phyloP scores from a whole-genome alignment of 1,284 basidiomycete genomes.

The Ceratobasidium sp. region DNA sequence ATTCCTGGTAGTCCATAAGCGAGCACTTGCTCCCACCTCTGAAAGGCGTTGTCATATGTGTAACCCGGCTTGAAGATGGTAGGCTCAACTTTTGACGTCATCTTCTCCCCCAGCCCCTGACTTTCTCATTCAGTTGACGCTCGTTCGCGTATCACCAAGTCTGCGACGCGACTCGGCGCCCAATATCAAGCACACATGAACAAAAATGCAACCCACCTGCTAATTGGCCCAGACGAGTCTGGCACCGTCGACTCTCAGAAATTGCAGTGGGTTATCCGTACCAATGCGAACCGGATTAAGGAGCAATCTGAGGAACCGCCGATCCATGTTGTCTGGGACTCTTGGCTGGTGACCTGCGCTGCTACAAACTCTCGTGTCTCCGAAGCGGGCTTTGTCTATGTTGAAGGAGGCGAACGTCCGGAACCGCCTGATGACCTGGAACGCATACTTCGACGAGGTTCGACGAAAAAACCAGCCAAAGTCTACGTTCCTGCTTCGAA shows the following conservation, averaged over 20 bases:
- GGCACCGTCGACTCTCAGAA: slow-evolving; percentile 39
- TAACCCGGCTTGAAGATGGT: slow-evolving; percentile 46
- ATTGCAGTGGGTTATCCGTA: slow-evolving; percentile 40
- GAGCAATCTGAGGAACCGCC: slow-evolving; percentile 37
- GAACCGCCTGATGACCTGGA: slow-evolving; percentile 25
- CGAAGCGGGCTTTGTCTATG: slow-evolving; percentile 16
- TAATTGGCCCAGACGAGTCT: slow-evolving; percentile 44
- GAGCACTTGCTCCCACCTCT: slow-evolving; percentile 46
- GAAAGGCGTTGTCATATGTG: slow-evolving; percentile 45
- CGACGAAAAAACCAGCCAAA: slow-evolving; percentile 18
- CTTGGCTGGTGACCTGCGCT: slow-evolving; percentile 48
- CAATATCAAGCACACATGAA: slow-evolving; percentile 45
- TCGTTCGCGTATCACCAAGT: slow-evolving; percentile 40
- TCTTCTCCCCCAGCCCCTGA: not conserved
- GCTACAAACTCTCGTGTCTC: slow-evolving; percentile 16
- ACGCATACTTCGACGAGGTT: slow-evolving; percentile 4
- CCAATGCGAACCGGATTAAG: slow-evolving; percentile 41
- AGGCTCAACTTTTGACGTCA: slow-evolving; percentile 3
- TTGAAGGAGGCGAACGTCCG: slow-evolving; percentile 18
- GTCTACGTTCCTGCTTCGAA: slow-evolving; percentile 2
- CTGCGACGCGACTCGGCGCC: slow-evolving; percentile 33
- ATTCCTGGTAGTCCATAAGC: slow-evolving; percentile 40
- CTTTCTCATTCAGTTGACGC: slow-evolving; percentile 26
- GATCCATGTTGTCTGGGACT: slow-evolving; percentile 48
- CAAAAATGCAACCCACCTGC: slow-evolving; percentile 47